Percentiles rank a stretch among this genome's conserved stretches.
Evolutionary conservation across 2,329 filamentous ascomycete species (phyloP).

Genomic region (Beauveria sp.): DNA sequence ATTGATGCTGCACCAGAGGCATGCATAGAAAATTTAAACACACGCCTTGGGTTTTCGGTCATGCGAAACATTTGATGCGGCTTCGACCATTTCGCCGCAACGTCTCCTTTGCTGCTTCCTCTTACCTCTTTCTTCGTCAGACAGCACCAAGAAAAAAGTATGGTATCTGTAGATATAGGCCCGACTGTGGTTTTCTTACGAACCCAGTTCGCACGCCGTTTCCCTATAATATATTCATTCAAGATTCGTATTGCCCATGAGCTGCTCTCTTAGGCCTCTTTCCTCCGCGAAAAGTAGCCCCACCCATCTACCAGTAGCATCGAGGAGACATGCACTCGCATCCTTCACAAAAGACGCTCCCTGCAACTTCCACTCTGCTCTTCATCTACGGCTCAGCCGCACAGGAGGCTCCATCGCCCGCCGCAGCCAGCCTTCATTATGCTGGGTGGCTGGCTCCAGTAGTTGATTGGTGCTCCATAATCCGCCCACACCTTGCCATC

Average conservation of each 20-base stretch:
- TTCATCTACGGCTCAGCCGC: background rate
- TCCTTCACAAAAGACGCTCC: background rate
- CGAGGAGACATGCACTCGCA: background rate
- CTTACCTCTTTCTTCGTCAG: background rate
- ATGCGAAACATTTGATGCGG: background rate
- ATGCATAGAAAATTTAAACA: no score
- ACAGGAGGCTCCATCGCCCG: background rate
- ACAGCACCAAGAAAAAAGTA: background rate
- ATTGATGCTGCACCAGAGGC: background rate
- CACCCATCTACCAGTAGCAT: background rate
- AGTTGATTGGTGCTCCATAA: background rate
- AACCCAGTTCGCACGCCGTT: background rate
- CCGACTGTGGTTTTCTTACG: background rate
- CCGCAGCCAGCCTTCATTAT: background rate
- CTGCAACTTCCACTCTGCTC: background rate
- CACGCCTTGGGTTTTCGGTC: no score
- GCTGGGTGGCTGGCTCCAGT: background rate
- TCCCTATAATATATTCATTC: background rate
- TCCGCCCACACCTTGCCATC: background rate
- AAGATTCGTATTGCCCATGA: no score
- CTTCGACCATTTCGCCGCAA: background rate
- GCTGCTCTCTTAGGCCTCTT: background rate
- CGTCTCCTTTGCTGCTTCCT: background rate
- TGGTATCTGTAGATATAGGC: background rate
- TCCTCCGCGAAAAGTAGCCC: background rate